Conservation (phyloP, 495 filamentous ascomycete genomes). For the Rostrohypoxylon terebratum region DNA sequence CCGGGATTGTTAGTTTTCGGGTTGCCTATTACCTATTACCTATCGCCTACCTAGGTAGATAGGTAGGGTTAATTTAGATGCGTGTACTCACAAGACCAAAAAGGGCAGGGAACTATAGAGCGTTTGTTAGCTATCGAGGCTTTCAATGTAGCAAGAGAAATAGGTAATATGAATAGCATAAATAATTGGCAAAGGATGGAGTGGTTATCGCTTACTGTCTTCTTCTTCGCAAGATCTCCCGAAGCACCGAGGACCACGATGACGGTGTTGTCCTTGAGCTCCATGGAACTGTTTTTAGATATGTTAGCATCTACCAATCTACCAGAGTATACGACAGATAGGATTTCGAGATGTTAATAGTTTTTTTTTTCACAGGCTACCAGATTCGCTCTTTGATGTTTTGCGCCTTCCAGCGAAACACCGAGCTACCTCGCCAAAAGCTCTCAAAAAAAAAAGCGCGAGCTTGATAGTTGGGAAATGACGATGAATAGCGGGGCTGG, state of each 20-base stretch:
- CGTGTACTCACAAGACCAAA: conserved; percentile 88
- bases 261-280: conserved; percentile 98
- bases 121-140: conserved; percentile 47
- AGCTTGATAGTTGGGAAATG: conserved; percentile 15
- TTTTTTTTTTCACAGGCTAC: neutral
- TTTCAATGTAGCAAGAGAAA: conserved; percentile 19
- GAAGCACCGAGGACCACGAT: conserved; percentile 98
- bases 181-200: neutral
- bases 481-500: conserved; percentile 53
- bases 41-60: neutral
- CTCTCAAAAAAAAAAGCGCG: conserved; percentile 25
- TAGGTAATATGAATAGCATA: neutral
- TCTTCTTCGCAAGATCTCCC: conserved; percentile 98
- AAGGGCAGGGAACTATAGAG: conserved; percentile 88
- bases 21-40: neutral
- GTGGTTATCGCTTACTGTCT: conserved; percentile 76
- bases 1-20: conserved; percentile 48
- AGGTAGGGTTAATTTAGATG: conserved; percentile 11
- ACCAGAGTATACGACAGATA: neutral
- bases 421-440: conserved; percentile 19
- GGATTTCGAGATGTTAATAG: too few relatives aligned
- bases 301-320: conserved; percentile 25
- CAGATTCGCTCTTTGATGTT: too few relatives aligned
- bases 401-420: neutral
- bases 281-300: conserved; percentile 62